These are phyloP conservation scores for Bipolaris gigantea DNA, from an alignment of 2,329 filamentous ascomycete species.

Conservation along the genomic window DNA sequence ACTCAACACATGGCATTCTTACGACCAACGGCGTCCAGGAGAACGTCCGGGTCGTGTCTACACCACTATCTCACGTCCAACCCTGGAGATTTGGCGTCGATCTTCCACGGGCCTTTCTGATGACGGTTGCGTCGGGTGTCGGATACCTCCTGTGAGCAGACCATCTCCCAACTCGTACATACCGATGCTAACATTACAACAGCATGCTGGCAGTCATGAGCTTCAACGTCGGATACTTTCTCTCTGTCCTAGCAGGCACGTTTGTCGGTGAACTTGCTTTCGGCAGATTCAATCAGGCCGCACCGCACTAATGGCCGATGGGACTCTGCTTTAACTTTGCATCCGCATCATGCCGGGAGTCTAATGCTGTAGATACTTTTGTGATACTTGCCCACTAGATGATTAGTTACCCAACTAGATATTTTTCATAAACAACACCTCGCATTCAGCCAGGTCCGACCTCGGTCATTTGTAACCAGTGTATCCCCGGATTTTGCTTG, in stretches of 20 bases:
- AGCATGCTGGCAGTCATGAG: conserved; percentile 95
- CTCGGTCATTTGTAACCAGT: background rate
- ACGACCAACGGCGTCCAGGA: conserved; percentile 81
- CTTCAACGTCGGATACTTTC: conserved; percentile 81
- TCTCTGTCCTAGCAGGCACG: conserved; percentile 74
- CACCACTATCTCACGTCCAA: conserved; percentile 55
- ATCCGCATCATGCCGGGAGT: background rate
- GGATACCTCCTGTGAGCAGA: conserved; percentile 80
- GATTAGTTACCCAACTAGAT: background rate
- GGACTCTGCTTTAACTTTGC: background rate
- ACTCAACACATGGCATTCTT: conserved; percentile 66
- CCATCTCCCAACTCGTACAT: background rate
- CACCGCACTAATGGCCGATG: conserved; percentile 1
- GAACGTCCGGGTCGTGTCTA: conserved; percentile 72
- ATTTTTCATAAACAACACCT: background rate
- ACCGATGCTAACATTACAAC: conserved; percentile 22
- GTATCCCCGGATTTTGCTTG: background rate
- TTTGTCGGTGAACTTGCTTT: conserved; percentile 86
- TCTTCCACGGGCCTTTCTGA: conserved; percentile 69
- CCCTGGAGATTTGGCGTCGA: conserved; percentile 86
- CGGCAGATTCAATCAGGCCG: conserved; percentile 63
- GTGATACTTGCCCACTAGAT: background rate
- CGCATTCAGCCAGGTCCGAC: background rate
- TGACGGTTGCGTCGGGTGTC: conserved; percentile 72
- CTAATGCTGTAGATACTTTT: background rate